Percentiles rank a stretch among this genome's conserved stretches.
phyloP scores from a whole-genome alignment of 331 rosid genomes.

The Ulmus americana region DNA sequence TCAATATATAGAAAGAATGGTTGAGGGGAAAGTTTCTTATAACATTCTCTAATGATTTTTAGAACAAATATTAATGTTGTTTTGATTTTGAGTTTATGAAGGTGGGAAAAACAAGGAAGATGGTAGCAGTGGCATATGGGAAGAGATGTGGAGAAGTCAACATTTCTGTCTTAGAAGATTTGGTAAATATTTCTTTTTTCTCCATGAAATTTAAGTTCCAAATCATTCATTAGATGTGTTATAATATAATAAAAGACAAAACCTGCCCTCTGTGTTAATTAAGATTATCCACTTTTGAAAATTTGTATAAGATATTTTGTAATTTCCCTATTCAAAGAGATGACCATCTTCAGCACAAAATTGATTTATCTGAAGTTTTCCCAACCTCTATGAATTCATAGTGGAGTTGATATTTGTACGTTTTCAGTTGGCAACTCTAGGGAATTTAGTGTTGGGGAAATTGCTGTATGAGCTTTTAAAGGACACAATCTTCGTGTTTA shows the following conservation, averaged over 20 bases:
- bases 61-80: conserved; percentile 23
- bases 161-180: conserved; percentile 64
- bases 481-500: neutral
- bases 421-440: neutral
- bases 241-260: no score
- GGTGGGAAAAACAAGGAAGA: conserved; percentile 83
- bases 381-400: no score
- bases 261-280: no score
- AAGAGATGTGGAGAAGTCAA: conserved; percentile 80
- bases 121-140: conserved; percentile 69
- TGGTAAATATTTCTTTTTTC: conserved; percentile 41
- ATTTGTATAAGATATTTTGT: neutral
- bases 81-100: conserved; percentile 37
- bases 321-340: neutral
- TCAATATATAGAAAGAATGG: neutral
- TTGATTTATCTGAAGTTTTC: no score
- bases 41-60: conserved; percentile 5
- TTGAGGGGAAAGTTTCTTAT: neutral
- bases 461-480: neutral
- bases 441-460: neutral
- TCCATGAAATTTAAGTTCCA: no score
- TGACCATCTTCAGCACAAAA: neutral
- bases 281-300: no score
- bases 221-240: no score
- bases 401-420: no score